These are phyloP conservation scores for Cladosporium sphaerospermum DNA, from an alignment of 2,329 filamentous ascomycete species.

Conservation along the genomic window DNA sequence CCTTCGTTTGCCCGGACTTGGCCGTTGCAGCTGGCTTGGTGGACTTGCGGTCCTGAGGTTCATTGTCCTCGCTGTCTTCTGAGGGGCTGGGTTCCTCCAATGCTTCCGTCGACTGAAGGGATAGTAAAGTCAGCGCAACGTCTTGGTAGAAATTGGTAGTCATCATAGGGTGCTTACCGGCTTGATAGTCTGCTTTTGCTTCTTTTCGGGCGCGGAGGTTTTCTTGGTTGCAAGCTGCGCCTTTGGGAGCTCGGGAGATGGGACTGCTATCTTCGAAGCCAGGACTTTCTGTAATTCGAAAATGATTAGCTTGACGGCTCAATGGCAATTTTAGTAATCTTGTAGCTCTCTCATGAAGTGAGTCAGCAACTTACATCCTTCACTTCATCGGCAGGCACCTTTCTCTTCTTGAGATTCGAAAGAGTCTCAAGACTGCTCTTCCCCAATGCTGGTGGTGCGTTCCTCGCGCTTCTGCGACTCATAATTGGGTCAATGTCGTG, in stretches of 20 bases:
- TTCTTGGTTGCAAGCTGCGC: neutral
- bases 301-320: neutral
- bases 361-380: neutral
- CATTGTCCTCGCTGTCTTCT: neutral
- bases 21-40: neutral
- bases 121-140: neutral
- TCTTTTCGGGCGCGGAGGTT: no score
- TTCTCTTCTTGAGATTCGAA: neutral
- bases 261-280: neutral
- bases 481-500: no score
- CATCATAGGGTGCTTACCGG: no score
- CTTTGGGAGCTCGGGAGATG: neutral
- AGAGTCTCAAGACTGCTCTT: neutral
- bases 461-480: no score
- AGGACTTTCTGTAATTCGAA: neutral
- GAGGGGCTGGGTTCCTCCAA: neutral
- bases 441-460: no score
- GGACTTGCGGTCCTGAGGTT: neutral
- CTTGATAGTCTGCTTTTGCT: no score
- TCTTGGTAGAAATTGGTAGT: neutral
- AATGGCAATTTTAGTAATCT: no score
- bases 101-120: neutral
- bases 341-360: no score
- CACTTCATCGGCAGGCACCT: neutral
- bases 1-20: neutral